A percentile compares a stretch with the other conserved stretches of the same genome.
phyloP scores from a whole-genome alignment of 352 stramenopile genomes.

The Thraustochytrium striatum region DNA sequence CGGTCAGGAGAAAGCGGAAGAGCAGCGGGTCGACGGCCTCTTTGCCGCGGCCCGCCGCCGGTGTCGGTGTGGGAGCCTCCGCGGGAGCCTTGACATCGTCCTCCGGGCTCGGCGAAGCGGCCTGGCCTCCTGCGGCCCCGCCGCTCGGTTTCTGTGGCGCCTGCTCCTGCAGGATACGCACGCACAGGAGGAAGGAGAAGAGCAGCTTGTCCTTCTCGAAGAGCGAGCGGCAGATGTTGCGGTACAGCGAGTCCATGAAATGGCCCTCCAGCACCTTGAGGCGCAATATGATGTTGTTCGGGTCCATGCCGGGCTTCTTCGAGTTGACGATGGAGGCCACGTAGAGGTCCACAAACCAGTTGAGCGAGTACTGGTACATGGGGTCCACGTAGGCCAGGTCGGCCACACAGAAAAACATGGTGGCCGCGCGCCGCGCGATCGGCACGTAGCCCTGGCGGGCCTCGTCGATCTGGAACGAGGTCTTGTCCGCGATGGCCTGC shows the following conservation, averaged over 20 bases:
- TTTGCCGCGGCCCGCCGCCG: no score
- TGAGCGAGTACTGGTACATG: constrained; percentile 96
- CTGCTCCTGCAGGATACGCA: constrained; percentile 67
- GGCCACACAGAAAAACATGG: constrained; percentile 66
- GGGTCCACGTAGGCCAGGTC: constrained; percentile 89
- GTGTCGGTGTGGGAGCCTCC: background rate
- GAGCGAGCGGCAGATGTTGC: constrained; percentile 85
- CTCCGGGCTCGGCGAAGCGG: background rate
- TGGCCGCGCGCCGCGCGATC: constrained; percentile 64
- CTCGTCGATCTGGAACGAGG: constrained; percentile 80
- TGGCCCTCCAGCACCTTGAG: constrained; percentile 83
- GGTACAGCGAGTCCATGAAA: constrained; percentile 89
- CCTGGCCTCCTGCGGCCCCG: background rate
- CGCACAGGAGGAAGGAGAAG: constrained; percentile 89
- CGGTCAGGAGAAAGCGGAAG: constrained; percentile 89
- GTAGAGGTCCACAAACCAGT: constrained; percentile 89
- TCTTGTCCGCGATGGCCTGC: constrained; percentile 82
- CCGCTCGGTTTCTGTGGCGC: constrained; percentile 51
- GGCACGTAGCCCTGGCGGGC: constrained; percentile 79
- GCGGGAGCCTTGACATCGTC: background rate
- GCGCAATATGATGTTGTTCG: constrained; percentile 66
- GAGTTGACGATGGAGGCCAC: constrained; percentile 83
- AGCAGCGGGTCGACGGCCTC: background rate
- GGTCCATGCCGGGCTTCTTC: constrained; percentile 22
- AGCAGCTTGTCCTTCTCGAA: constrained; percentile 94